phyloP scores from a whole-genome alignment of 768 basidiomycete species.

The Mycena crocata region DNA sequence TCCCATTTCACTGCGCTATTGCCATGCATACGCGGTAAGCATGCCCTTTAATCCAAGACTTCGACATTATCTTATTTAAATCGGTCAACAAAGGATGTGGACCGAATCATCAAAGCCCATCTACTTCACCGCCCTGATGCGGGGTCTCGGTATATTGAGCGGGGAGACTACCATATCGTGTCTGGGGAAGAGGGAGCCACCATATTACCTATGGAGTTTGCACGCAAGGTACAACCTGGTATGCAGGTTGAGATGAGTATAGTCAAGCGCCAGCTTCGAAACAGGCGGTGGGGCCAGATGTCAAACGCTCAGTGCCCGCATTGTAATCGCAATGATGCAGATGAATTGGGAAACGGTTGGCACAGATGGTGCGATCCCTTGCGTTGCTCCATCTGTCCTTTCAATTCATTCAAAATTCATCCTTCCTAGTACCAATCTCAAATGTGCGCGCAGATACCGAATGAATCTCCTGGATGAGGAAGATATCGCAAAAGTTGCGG shows the following conservation, averaged over 20 bases:
- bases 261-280: neutral
- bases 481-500: too few relatives aligned
- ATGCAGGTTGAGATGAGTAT: conserved; percentile 7
- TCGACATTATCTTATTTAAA: neutral
- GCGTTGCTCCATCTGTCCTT: neutral
- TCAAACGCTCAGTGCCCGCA: neutral
- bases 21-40: neutral
- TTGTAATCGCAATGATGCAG: neutral
- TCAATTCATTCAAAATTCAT: neutral
- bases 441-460: neutral
- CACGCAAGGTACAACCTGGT: neutral
- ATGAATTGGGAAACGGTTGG: neutral
- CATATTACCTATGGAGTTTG: neutral
- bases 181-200: neutral
- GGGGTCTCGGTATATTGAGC: neutral
- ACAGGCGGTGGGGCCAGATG: neutral
- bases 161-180: neutral
- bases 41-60: too few relatives aligned
- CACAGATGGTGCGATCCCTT: neutral
- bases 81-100: neutral
- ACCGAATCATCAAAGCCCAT: conserved; percentile 2
- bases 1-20: conserved; percentile 3
- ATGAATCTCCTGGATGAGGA: neutral
- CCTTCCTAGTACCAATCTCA: neutral
- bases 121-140: neutral